Evolutionary conservation across 495 filamentous ascomycete species (phyloP).

Genomic region (Hyaloscypha bicolor): DNA sequence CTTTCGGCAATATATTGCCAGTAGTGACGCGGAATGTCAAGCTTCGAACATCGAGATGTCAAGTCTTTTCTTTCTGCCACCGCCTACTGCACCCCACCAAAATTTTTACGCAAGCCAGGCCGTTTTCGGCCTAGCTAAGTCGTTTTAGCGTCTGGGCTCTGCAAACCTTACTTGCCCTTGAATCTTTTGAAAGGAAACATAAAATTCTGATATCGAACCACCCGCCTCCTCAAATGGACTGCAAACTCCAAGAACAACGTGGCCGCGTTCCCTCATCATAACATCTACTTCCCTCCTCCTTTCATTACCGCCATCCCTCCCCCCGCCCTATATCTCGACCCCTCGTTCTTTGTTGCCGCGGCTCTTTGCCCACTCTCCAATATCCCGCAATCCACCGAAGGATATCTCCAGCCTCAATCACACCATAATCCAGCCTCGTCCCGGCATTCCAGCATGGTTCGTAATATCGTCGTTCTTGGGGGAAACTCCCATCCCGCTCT

Average conservation of each 20-base stretch:
- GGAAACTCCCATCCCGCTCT: conserved; percentile 91
- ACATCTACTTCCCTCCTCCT: conserved; percentile 8
- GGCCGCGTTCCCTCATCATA: conserved; percentile 19
- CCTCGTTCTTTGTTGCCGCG: conserved; percentile 21
- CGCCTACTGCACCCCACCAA: conserved; percentile 3
- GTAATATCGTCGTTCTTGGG: conserved; percentile 92
- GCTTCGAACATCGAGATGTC: neutral
- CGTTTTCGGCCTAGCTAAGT: neutral
- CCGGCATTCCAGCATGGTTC: conserved; percentile 68
- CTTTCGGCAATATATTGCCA: neutral
- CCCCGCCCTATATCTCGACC: neutral
- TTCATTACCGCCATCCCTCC: neutral
- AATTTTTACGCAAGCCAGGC: neutral
- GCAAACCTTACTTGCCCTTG: neutral
- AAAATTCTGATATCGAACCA: neutral
- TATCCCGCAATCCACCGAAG: conserved; percentile 30
- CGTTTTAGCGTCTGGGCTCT: neutral
- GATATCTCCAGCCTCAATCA: conserved; percentile 6
- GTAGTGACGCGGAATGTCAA: neutral
- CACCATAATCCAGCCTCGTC: neutral
- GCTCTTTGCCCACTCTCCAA: conserved; percentile 24
- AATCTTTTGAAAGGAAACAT: neutral
- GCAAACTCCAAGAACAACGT: conserved; percentile 13
- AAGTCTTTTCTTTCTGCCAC: neutral
- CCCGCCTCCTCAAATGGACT: conserved; percentile 24